These are phyloP conservation scores for Phytophthora sojae DNA, from an alignment of 352 stramenopile genomes.

Conservation along the genomic window DNA sequence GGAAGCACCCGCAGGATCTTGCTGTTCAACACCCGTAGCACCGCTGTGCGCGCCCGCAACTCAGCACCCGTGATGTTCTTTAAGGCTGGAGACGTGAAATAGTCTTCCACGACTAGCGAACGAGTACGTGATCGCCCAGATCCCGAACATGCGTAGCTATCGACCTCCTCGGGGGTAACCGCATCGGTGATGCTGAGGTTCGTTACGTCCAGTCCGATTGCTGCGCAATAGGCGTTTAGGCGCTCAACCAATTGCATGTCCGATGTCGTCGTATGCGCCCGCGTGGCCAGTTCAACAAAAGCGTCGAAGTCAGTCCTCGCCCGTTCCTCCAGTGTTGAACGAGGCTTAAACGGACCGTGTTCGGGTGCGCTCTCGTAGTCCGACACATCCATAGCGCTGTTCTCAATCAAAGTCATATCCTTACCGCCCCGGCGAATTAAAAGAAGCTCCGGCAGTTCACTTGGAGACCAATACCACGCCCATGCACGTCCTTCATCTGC, in stretches of 20 bases:
- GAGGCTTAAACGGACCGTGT: constrained; percentile 50
- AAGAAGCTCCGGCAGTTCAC: constrained; percentile 89
- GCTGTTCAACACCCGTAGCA: constrained; percentile 93
- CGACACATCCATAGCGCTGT: constrained; percentile 74
- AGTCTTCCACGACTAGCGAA: constrained; percentile 70
- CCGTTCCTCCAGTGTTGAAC: constrained; percentile 56
- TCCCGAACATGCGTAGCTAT: constrained; percentile 3
- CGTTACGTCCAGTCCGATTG: constrained; percentile 81
- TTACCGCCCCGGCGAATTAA: constrained; percentile 83
- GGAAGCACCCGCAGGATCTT: constrained; percentile 90
- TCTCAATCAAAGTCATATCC: constrained; percentile 89
- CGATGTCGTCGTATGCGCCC: constrained; percentile 59
- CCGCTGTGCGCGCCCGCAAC: constrained; percentile 90
- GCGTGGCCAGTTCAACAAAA: constrained; percentile 73
- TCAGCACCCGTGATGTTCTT: constrained; percentile 66
- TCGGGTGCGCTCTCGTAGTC: constrained; percentile 45
- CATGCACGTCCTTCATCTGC: constrained; percentile 92
- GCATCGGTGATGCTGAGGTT: constrained; percentile 82
- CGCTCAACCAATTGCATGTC: constrained; percentile 90
- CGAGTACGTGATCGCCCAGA: constrained; percentile 38
- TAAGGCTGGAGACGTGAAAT: constrained; percentile 74
- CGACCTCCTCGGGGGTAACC: constrained; percentile 41
- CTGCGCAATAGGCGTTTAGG: constrained; percentile 83
- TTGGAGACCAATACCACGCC: constrained; percentile 96
- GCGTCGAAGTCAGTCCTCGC: constrained; percentile 58